Conservation (phyloP, 495 filamentous ascomycete species). For the Penicillium nucicola region DNA sequence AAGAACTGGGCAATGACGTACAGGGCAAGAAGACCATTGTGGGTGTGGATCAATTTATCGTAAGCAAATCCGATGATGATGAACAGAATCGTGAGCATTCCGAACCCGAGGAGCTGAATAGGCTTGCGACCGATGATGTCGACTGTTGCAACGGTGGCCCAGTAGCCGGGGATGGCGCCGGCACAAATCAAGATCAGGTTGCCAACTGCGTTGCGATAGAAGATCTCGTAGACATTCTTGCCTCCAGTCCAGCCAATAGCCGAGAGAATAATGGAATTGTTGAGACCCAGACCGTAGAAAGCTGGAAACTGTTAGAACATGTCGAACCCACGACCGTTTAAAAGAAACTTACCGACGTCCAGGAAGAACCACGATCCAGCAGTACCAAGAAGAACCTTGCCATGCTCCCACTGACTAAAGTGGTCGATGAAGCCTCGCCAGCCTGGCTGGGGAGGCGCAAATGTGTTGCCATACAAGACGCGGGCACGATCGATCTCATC, state of each 20-base stretch:
- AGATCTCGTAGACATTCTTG: slow-evolving; percentile 55
- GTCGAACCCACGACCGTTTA: too few species aligned
- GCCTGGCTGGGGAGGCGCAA: slow-evolving; percentile 60
- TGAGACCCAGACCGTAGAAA: slow-evolving; percentile 78
- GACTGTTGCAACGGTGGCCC: slow-evolving; percentile 65
- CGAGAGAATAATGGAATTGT: slow-evolving; percentile 65
- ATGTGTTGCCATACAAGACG: slow-evolving; percentile 37
- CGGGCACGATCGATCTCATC: slow-evolving; percentile 58
- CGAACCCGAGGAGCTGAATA: slow-evolving; percentile 76
- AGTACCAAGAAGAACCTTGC: slow-evolving; percentile 69
- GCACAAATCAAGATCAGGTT: slow-evolving; percentile 73
- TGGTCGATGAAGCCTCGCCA: slow-evolving; percentile 62
- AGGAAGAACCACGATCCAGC: slow-evolving; percentile 79
- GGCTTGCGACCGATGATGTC: slow-evolving; percentile 75
- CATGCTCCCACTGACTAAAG: slow-evolving; percentile 65
- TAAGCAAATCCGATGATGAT: slow-evolving; percentile 71
- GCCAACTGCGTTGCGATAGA: slow-evolving; percentile 69
- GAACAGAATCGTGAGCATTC: slow-evolving; percentile 72
- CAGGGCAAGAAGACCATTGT: slow-evolving; percentile 59
- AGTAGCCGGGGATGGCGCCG: slow-evolving; percentile 76
- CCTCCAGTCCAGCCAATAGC: slow-evolving; percentile 65
- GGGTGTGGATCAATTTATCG: slow-evolving; percentile 36
- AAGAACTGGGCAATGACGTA: slow-evolving; percentile 84
- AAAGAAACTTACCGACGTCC: slow-evolving; percentile 46
- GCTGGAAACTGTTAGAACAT: slow-evolving; percentile 39